A percentile compares a stretch with the other conserved stretches of the same genome.
Evolutionary conservation across 345 rosid species (phyloP).

Genomic region (Mallotus nudiflorus): DNA sequence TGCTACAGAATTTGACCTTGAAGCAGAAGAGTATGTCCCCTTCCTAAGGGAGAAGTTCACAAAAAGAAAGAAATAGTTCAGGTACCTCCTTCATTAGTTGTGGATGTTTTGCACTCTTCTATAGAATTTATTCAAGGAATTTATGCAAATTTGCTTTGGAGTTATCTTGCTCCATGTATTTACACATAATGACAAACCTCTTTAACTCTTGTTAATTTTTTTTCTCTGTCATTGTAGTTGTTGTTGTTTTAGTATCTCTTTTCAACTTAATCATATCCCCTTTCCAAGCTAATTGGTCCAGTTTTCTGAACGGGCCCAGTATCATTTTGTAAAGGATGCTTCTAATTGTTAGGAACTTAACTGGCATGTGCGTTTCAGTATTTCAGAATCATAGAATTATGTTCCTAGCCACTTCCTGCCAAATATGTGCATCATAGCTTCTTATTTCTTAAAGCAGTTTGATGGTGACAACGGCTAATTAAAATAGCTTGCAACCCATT

Average conservation of each 20-base stretch:
- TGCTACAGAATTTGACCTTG: slow-evolving; percentile 95
- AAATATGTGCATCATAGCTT: background rate
- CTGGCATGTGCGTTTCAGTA: background rate
- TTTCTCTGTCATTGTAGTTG: too few species aligned
- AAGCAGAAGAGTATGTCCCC: slow-evolving; percentile 99
- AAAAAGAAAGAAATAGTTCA: slow-evolving; percentile 99
- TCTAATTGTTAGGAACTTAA: background rate
- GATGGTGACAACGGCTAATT: background rate
- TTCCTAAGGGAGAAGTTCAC: slow-evolving; percentile 99
- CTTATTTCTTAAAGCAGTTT: background rate
- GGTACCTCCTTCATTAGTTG: slow-evolving; percentile 44
- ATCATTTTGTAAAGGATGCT: background rate
- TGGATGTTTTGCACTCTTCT: background rate
- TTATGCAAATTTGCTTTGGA: background rate
- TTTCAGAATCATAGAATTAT: background rate
- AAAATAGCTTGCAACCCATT: background rate
- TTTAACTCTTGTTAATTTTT: too few species aligned
- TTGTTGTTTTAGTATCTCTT: background rate
- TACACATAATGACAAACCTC: too few species aligned
- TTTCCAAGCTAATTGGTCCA: slow-evolving; percentile 7
- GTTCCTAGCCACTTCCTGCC: background rate
- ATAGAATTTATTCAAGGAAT: background rate
- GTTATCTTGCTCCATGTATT: background rate
- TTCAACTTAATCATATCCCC: slow-evolving; percentile 4
- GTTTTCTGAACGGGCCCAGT: background rate